Conservation (phyloP, 495 filamentous ascomycete genomes). For the Xylaria scruposa region DNA sequence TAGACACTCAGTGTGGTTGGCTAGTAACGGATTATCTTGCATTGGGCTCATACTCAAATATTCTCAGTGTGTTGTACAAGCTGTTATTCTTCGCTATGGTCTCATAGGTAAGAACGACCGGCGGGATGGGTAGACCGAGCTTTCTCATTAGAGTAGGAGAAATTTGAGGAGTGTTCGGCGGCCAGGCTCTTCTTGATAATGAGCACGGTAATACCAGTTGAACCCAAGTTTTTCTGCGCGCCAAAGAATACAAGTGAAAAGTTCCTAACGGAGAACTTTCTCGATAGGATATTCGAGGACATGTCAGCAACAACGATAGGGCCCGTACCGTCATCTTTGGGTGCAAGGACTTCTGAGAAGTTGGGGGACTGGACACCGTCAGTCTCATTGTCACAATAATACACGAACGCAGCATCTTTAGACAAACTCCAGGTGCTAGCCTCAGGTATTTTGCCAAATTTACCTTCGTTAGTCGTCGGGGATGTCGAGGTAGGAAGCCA, state of each 20-base stretch:
- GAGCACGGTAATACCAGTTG: slow-evolving; percentile 75
- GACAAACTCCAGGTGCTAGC: slow-evolving; percentile 73
- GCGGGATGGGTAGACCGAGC: slow-evolving; percentile 70
- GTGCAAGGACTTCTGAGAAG: slow-evolving; percentile 48
- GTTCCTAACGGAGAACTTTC: slow-evolving; percentile 61
- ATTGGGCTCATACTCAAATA: slow-evolving; percentile 63
- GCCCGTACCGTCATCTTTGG: slow-evolving; percentile 30
- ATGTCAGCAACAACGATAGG: slow-evolving; percentile 74
- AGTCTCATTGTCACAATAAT: slow-evolving; percentile 85
- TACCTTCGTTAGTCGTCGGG: slow-evolving; percentile 73
- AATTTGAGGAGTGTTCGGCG: slow-evolving; percentile 47
- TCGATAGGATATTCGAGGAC: slow-evolving; percentile 69
- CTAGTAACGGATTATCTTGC: slow-evolving; percentile 15
- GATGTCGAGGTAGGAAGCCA: slow-evolving; percentile 66
- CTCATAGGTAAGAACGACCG: slow-evolving; percentile 72
- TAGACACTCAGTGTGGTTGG: slow-evolving; percentile 58
- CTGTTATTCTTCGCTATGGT: slow-evolving; percentile 75
- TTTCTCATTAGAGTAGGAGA: slow-evolving; percentile 63
- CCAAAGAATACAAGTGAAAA: slow-evolving; percentile 73
- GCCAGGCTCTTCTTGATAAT: slow-evolving; percentile 72
- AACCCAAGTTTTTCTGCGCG: slow-evolving; percentile 82
- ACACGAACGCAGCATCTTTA: slow-evolving; percentile 69
- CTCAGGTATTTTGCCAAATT: slow-evolving; percentile 75
- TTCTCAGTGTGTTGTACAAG: slow-evolving; percentile 84
- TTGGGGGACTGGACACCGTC: slow-evolving; percentile 53